These are phyloP conservation scores for Alternaria burnsii DNA, from an alignment of 2,329 filamentous ascomycete species.

Conservation along the genomic window DNA sequence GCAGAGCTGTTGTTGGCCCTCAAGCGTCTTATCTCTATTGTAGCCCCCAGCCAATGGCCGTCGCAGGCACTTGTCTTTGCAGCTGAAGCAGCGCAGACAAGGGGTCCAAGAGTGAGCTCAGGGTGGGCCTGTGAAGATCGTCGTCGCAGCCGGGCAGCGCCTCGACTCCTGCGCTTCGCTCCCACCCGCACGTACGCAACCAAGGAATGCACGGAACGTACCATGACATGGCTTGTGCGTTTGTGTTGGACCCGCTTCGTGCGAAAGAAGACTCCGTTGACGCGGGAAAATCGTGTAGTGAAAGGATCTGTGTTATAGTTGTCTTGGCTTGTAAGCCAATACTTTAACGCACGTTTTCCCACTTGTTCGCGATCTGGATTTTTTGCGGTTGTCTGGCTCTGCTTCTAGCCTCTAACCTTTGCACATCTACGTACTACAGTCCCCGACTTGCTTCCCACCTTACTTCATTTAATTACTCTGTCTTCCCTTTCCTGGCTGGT, in stretches of 20 bases:
- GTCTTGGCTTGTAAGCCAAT: constrained; percentile 42
- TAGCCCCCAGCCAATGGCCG: constrained; percentile 18
- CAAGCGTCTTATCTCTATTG: constrained; percentile 27
- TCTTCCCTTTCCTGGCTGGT: constrained; percentile 28
- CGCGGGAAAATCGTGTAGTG: constrained; percentile 4
- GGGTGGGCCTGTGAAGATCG: constrained; percentile 28
- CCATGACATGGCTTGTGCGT: constrained; percentile 12
- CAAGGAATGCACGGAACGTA: constrained; percentile 8
- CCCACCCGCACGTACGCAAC: constrained; percentile 11
- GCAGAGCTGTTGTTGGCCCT: constrained; percentile 16
- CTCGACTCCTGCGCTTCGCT: constrained; percentile 12
- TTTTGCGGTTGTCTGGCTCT: constrained; percentile 21
- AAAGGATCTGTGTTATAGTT: constrained; percentile 4
- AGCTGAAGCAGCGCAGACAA: constrained; percentile 15
- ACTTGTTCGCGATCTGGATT: constrained; percentile 23
- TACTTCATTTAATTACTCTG: constrained; percentile 26
- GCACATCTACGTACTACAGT: constrained; percentile 1
- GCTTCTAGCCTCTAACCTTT: constrained; percentile 6
- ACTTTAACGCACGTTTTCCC: constrained; percentile 46
- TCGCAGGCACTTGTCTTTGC: constrained; percentile 3
- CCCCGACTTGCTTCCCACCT: constrained; percentile 2
- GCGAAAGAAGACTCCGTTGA: constrained; percentile 4
- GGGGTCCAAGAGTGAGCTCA: constrained; percentile 13
- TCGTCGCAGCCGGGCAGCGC: constrained; percentile 9
- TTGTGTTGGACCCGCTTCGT: constrained; percentile 7